Evolutionary conservation across 768 basidiomycete genomes (phyloP).

Genomic region (Russula earlei): DNA sequence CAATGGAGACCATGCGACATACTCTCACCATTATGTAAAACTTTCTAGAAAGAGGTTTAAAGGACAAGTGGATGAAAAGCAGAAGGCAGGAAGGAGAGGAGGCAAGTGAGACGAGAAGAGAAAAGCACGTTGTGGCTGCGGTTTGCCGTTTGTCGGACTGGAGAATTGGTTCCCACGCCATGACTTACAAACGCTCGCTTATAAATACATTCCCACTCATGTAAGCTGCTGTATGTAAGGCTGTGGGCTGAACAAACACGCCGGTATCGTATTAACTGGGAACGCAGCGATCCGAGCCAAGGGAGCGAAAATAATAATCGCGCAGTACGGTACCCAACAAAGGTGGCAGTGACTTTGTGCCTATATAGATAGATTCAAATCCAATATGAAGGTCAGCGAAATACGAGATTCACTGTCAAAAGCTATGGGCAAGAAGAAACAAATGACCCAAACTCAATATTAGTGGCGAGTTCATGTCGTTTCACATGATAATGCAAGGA

Average conservation of each 20-base stretch:
- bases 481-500: conserved; percentile 34
- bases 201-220: background rate
- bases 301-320: conserved; percentile 7
- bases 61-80: background rate
- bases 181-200: conserved; percentile 7
- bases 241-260: no score
- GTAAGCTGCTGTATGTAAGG: no score
- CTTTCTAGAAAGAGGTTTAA: background rate
- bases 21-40: conserved; percentile 23
- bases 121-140: background rate
- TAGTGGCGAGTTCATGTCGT: background rate
- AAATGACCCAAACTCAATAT: background rate
- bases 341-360: background rate
- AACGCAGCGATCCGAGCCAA: background rate
- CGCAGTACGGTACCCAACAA: conserved; percentile 2
- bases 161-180: conserved; percentile 8
- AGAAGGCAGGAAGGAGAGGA: conserved; percentile 15
- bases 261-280: background rate
- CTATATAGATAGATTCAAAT: conserved; percentile 5
- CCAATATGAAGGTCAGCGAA: background rate
- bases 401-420: conserved; percentile 1
- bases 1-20: background rate
- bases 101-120: conserved; percentile 14
- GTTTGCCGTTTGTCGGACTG: background rate
- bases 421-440: background rate